Conservation (phyloP, 73 alveolate genomes). For the Tetrahymena malaccensis region DNA sequence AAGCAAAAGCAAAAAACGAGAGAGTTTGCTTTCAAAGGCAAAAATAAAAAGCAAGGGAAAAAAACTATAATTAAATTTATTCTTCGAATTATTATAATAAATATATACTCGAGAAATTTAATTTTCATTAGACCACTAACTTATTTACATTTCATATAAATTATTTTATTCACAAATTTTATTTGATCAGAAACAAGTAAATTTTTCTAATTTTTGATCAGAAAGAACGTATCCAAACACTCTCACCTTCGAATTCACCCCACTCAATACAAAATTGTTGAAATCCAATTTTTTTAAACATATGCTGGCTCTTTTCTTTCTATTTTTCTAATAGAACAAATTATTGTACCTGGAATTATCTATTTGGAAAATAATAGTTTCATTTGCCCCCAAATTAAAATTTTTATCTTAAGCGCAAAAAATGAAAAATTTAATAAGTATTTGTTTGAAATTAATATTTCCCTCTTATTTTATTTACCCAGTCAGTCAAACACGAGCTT, state of each 20-base stretch:
- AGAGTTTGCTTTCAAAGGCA: not conserved
- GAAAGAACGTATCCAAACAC: not conserved
- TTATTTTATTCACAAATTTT: not conserved
- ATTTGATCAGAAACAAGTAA: not conserved
- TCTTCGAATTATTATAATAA: not conserved
- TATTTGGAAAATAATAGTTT: not conserved
- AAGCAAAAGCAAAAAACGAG: not conserved
- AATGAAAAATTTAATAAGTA: not conserved
- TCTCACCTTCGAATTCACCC: not conserved
- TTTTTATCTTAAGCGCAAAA: not conserved
- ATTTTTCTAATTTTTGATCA: not conserved
- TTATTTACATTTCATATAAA: not conserved
- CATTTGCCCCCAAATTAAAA: not conserved
- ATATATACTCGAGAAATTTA: not conserved
- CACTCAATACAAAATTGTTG: not conserved
- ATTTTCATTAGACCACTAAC: not conserved
- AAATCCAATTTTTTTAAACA: not conserved
- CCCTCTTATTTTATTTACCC: not conserved
- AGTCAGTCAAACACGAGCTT: not conserved
- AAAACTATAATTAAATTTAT: not conserved
- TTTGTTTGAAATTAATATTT: too few species aligned
- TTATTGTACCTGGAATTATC: not conserved
- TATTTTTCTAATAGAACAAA: not conserved
- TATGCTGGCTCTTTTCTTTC: not conserved
- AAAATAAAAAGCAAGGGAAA: not conserved